Evolutionary conservation across 1,284 basidiomycete genomes (phyloP), one percentile per base, ranked within the genome.

Genomic region (Cryptococcus hybrid): DNA sequence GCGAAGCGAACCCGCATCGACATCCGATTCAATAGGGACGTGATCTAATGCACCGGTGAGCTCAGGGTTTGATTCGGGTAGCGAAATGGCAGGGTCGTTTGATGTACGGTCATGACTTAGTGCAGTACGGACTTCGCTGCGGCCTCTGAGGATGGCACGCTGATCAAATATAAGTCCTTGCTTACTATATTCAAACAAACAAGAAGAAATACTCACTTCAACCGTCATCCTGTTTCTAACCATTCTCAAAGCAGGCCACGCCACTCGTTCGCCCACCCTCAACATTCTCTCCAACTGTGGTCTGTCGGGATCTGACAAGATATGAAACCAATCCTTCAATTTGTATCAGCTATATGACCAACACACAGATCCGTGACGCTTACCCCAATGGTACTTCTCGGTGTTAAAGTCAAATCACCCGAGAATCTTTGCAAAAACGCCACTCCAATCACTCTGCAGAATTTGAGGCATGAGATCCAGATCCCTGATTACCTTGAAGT

Each of bases 191-290:
- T 15, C 35, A 35, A 52, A 7, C 7, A 51, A 38, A 36, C 36
- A 5, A 37, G 30, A 49, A n/a, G 12, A 18, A 11, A 9, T 7
- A 47, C 70, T 58, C 47, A 74, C 73, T 66, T 75, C 78, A 43
- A 73, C 76, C 44, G 73, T 75, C 59, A 85, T 81, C 36, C 93
- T 82, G 71, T 97, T 96, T 67, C 88, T 85, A 54, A 95, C 90
- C 84, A 97, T 95, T 66, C 91, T 90, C 43, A 94, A 88, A 80
- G 93, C 93, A 0, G 93, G 93, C 91, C 91, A 97, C 18, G 93
- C 88, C n/a, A 91, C 92, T n/a, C 85, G 75, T 77, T 95, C 83
- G 3, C 94, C 93, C 2, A 92, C 88, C 54, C 81, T 79, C 60
- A 95, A 84, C 90, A 94, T 92, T 54, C 90, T 81, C 60, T 84